These are phyloP conservation scores for Stagonosporopsis tanaceti DNA, from an alignment of 2,329 filamentous ascomycete species.

Conservation along the genomic window DNA sequence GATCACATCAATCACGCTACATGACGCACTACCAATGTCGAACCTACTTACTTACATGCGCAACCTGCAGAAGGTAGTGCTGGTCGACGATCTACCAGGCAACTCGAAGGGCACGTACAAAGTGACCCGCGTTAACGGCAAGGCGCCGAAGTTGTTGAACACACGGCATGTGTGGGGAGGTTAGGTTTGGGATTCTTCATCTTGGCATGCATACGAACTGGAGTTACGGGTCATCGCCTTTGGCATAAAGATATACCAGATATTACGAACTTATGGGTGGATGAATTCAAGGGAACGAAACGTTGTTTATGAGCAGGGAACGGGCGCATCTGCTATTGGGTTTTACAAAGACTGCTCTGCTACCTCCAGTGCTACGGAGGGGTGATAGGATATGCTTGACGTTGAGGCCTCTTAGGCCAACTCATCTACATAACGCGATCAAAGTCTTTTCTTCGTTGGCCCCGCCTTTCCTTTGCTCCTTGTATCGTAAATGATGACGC, in stretches of 20 bases:
- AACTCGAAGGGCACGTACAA: slow-evolving; percentile 24
- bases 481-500: slow-evolving; percentile 75
- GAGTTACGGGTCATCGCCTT: slow-evolving; percentile 2
- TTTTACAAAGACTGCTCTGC: background rate
- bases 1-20: slow-evolving; percentile 30
- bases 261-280: background rate
- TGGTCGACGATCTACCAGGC: slow-evolving; percentile 16
- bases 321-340: background rate
- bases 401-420: background rate
- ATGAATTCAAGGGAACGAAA: background rate
- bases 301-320: background rate
- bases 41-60: slow-evolving; percentile 29
- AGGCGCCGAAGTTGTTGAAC: slow-evolving; percentile 24
- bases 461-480: slow-evolving; percentile 16
- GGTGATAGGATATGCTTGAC: background rate
- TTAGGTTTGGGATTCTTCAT: background rate
- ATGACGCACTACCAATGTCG: slow-evolving; percentile 24
- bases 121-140: slow-evolving; percentile 28
- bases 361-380: background rate
- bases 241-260: slow-evolving; percentile 12
- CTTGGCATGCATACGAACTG: slow-evolving; percentile 1
- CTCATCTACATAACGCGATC: background rate
- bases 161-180: slow-evolving; percentile 20
- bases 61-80: slow-evolving; percentile 31
- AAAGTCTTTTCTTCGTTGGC: slow-evolving; percentile 13